Conservation (phyloP, 768 basidiomycete species). For the Panaeolus papilionaceus region DNA sequence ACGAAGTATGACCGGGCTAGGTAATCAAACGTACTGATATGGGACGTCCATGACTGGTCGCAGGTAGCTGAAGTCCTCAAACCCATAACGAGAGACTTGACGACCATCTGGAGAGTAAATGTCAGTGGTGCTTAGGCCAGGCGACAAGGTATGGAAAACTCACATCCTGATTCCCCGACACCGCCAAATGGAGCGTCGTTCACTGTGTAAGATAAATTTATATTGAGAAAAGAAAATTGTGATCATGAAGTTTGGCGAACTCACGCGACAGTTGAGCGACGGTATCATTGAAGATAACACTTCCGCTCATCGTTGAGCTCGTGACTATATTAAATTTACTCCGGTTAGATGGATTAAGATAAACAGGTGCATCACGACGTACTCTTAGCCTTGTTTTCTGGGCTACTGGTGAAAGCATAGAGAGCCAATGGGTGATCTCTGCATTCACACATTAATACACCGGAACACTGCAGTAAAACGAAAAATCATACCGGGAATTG, state of each 20-base stretch:
- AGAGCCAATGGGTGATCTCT: constrained; percentile 67
- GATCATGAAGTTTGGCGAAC: constrained; percentile 21
- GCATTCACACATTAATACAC: neutral
- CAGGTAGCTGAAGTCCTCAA: constrained; percentile 58
- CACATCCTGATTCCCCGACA: constrained; percentile 71
- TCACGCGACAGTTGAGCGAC: constrained; percentile 59
- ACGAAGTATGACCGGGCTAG: neutral
- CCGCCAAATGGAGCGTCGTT: constrained; percentile 39
- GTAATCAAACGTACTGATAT: constrained; percentile 45
- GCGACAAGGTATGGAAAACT: constrained; percentile 28
- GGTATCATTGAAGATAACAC: constrained; percentile 63
- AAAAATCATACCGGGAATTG: constrained; percentile 49
- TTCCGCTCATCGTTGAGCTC: constrained; percentile 61
- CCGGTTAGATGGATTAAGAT: neutral
- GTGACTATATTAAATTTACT: constrained; percentile 46
- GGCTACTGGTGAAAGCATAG: constrained; percentile 66
- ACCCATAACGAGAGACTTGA: constrained; percentile 58
- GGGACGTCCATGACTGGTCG: constrained; percentile 60
- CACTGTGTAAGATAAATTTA: constrained; percentile 26
- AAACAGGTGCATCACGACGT: constrained; percentile 20
- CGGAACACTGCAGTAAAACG: neutral
- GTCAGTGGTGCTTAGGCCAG: neutral
- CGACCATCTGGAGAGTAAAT: constrained; percentile 51
- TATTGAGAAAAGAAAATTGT: neutral
- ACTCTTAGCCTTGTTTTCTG: constrained; percentile 46